Conservation (phyloP, 768 basidiomycete genomes). For the Hypholoma sublateritium region DNA sequence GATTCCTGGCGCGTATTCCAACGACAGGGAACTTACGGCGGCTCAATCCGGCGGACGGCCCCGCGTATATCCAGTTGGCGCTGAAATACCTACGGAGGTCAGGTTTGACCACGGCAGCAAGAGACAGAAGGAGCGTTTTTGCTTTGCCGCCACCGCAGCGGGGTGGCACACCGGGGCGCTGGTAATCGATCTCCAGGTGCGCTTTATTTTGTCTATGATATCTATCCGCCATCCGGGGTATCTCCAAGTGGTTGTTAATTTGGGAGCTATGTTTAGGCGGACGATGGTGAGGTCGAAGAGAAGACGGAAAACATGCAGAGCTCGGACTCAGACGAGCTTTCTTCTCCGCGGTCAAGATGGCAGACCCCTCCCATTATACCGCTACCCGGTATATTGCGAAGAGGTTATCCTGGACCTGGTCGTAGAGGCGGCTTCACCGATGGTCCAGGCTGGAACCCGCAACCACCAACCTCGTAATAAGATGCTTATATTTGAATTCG, state of each 20-base stretch:
- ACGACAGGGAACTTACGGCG: conserved; percentile 33
- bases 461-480: not conserved
- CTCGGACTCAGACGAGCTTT: not conserved
- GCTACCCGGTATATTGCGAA: conserved; percentile 40
- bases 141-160: conserved; percentile 76
- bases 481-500: not conserved
- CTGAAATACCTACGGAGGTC: conserved; percentile 66
- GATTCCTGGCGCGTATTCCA: conserved; percentile 57
- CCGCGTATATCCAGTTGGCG: conserved; percentile 38
- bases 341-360: conserved; percentile 10
- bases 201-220: conserved; percentile 11
- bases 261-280: conserved; percentile 18
- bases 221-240: too few species aligned
- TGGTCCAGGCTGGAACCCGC: conserved; percentile 3
- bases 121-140: conserved; percentile 59
- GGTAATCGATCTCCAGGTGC: conserved; percentile 80
- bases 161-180: conserved; percentile 95
- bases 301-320: conserved; percentile 19
- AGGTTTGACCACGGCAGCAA: conserved; percentile 63
- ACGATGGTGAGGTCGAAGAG: conserved; percentile 34
- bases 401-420: conserved; percentile 63
- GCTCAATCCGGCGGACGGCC: conserved; percentile 27
- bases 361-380: conserved; percentile 25
- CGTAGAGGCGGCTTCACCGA: conserved; percentile 2
- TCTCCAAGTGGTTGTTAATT: too few species aligned